Evolutionary conservation across 1,284 basidiomycete species (phyloP).

Genomic region (Ceratobasidium sp.): DNA sequence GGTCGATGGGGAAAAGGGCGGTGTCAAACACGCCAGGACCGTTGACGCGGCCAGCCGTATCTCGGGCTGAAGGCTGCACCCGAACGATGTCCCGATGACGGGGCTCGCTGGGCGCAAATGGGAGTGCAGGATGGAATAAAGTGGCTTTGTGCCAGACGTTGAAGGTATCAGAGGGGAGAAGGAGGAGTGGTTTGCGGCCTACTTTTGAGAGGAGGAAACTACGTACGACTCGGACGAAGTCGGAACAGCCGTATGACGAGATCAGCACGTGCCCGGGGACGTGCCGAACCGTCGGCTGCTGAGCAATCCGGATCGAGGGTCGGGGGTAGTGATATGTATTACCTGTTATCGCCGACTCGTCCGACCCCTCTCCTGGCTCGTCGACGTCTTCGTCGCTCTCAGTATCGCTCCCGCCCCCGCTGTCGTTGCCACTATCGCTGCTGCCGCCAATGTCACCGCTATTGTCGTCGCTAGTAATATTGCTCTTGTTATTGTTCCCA

Average conservation of each 20-base stretch:
- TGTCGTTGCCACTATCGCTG: too few species aligned
- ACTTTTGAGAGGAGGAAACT: too few species aligned
- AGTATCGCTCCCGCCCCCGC: too few species aligned
- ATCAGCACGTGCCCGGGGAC: conserved; percentile 8
- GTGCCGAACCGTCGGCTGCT: background rate
- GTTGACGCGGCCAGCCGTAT: background rate
- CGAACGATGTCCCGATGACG: conserved; percentile 24
- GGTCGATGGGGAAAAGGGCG: conserved; percentile 5
- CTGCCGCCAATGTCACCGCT: too few species aligned
- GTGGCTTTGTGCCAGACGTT: conserved; percentile 31
- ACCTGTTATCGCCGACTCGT: background rate
- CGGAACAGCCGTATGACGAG: conserved; percentile 24
- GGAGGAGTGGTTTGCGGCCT: background rate
- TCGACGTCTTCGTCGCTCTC: too few species aligned
- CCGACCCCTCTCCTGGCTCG: background rate
- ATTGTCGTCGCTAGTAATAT: too few species aligned
- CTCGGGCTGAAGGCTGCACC: background rate
- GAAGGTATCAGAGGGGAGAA: conserved; percentile 32
- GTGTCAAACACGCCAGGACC: conserved; percentile 25
- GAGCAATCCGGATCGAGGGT: conserved; percentile 2
- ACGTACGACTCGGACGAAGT: background rate
- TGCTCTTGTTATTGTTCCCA: background rate
- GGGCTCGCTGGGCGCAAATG: conserved; percentile 5
- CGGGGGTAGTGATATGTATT: conserved; percentile 5
- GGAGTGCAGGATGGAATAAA: conserved; percentile 6